Base-by-base conservation (phyloP, 495 filamentous ascomycete genomes). In the Lasiosphaeris hirsuta region DNA sequence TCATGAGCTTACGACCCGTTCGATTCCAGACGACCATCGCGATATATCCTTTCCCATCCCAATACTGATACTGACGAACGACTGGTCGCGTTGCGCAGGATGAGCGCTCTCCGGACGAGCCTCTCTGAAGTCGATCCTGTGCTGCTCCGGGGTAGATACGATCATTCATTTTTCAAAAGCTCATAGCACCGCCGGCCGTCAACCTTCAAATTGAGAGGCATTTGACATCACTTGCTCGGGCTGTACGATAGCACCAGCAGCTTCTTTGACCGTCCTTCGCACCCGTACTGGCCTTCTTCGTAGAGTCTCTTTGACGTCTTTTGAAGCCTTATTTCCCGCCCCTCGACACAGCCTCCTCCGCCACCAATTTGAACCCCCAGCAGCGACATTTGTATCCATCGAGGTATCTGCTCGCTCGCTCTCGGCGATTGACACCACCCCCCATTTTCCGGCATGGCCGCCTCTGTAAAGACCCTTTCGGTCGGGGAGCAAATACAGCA, bases 401-500 rank as follows among this genome's bases (percentile, higher is more conserved):
- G n/a, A 19, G 34, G 13, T 2, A 18, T 19, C 19, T 51, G 23
- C 33, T 19, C 46, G 19, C 46, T 15, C n/a, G n/a, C 10, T 33
- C 33, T 13, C 46, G 19, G 19, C 45, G 23, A 10, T 48, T 39
- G n/a, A 30, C 18, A 33, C n/a, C 43, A 37, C 37, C 54, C 10
- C 45, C 40, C 38, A 19, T 56, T 57, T 64, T 15, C 51, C 34
- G 65, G 51, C 41, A 82, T 80, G 78, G 72, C 79, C 40, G 58
- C 69, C 4, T 40, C 71, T 43, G 60, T 70, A 63, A 63, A 65
- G 57, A 57, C 66, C n/a, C 76, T 84, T 46, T 79, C 86, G 37
- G 79, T 90, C 51, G 75, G 75, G 59, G 84, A 90, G 65, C 89
- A 92, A 73, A 78, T 97, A 60, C 78, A 81, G 56, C 91, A 96